Percentiles rank a stretch among this genome's conserved stretches.
phyloP scores from a whole-genome alignment of 306 rosid species.

The Castanospermum australe region DNA sequence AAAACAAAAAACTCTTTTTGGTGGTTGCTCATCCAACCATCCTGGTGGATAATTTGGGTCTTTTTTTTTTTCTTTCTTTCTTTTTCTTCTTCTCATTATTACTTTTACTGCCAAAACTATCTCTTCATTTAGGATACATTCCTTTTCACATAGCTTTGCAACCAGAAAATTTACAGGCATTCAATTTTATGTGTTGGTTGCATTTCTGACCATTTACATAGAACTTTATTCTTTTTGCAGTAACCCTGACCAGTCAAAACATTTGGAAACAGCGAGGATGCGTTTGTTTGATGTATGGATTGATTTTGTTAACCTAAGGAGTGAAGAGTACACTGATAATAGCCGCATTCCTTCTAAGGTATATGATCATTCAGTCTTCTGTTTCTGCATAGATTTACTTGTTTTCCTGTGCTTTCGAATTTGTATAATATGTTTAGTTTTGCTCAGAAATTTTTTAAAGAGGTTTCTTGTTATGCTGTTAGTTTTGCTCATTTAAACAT shows the following conservation, averaged over 20 bases:
- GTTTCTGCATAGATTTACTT: not conserved
- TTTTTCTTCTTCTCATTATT: not conserved
- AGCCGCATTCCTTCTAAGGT: conserved; percentile 94
- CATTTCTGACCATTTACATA: not conserved
- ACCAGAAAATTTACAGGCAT: not conserved
- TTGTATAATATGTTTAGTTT: not conserved
- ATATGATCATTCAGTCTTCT: not conserved
- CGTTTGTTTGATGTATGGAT: conserved; percentile 79
- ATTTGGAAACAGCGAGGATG: conserved; percentile 98
- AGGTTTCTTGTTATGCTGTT: not conserved
- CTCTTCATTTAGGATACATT: not conserved
- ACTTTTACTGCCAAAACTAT: not conserved
- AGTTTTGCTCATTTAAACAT: conserved; percentile 1
- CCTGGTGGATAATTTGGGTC: not conserved
- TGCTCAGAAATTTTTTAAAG: not conserved
- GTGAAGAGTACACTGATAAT: conserved; percentile 84
- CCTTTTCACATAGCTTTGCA: not conserved
- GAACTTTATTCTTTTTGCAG: conserved; percentile 50
- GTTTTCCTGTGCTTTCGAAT: not conserved
- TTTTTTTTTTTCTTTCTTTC: not conserved
- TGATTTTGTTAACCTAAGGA: conserved; percentile 89
- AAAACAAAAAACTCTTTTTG: too few species aligned
- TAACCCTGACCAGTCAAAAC: conserved; percentile 94
- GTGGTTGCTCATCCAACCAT: too few species aligned
- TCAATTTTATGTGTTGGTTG: not conserved